Evolutionary conservation across 2,329 filamentous ascomycete genomes (phyloP), one percentile per base, ranked within the genome.

Genomic region (Colletotrichum eleusines): DNA sequence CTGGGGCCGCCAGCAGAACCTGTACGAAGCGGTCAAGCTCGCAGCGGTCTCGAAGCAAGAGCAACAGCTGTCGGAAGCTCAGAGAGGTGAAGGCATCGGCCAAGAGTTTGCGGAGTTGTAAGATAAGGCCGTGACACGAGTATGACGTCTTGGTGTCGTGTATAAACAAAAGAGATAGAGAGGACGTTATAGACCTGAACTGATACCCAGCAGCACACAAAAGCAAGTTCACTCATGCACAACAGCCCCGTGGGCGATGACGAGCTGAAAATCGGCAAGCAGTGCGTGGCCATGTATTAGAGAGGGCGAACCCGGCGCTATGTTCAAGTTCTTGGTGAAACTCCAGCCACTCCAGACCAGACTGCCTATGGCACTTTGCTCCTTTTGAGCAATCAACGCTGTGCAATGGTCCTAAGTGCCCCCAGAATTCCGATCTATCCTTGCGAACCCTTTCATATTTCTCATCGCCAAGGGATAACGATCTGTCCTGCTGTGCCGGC

Each of bases 1-100:
- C 7, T 65, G 66, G 65, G 72, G 66, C 16, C 33, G 63, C 26
- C 63, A 64, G 28, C 63, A 46, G 48, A 61, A 70, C 6, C 59
- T 73, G 20, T 28, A 57, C 11, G 50, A 38, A n/a, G 44, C 72
- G 14, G 8, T 70, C 18, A 48, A 38, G n/a, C 7, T 44, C 14
- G 58, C 57, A n/a, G 33, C 31, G 42, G 35, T 18, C 26, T 31
- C 48, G 23, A 51, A 28, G 59, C 59, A 28, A 51, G 23, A 31
- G 4, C 23, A 9, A 5, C 14, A 11, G 9, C 9, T 8, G 31
- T 5, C 0, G 16, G 46, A 35, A 38, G 18, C 4, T 35, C 18
- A 18, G 48, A 33, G 14, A 35, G 7, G 1, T 12, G 9, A 28
- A n/a, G n/a, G 18, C 18, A 14, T 35, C 18, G 46, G 9, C 38